Evolutionary conservation across 805 yeast genomes (phyloP), one percentile per base, ranked within the genome.

Genomic region (Lachancea lanzarotensis): DNA sequence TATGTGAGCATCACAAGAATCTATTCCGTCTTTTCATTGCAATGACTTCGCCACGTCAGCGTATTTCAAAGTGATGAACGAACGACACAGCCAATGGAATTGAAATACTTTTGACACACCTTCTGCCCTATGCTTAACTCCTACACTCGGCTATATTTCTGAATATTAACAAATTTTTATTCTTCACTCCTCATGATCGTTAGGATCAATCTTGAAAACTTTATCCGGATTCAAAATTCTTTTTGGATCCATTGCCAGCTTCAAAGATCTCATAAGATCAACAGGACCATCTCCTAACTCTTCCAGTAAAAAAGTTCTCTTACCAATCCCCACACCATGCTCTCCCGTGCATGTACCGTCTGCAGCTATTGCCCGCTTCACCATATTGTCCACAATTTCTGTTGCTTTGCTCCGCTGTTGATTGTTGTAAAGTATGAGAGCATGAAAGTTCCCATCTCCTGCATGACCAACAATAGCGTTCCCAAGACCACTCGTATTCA

Each of bases 261-360:
- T 86, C 39, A 86, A 59, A 38, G 74, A 74, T 59, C 95, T 74
- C 95, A 86, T 86, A 31, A 81, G 60, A 54, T 78, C 79, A 20
- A 86, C 73, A 0, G 93, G 76, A 1, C 75, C 81, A 3, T 70
- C 69, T 1, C 93, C 95, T 22, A 86, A 64, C 60, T 86, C 95
- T 45, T 68, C 65, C 25, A 72, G 66, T 29, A 86, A 62, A 47
- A 71, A 79, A 25, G 74, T 75, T 50, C 90, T 66, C 57, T 86
- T 86, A 31, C 91, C 90, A 35, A 81, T 73, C 8, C 95, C 95
- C 33, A 87, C 77, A 12, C 95, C 95, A 59, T 86, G 95, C 57
- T 86, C 95, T 30, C 95, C 95, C 3, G 89, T 82, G 52, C 88
- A 81, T 1, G 95, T 86, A 1, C 95, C 95, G 43, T 85, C 95